Evolutionary conservation across 495 filamentous ascomycete species (phyloP), one percentile per base, ranked within the genome.

Genomic region (Trichoderma gamsii): DNA sequence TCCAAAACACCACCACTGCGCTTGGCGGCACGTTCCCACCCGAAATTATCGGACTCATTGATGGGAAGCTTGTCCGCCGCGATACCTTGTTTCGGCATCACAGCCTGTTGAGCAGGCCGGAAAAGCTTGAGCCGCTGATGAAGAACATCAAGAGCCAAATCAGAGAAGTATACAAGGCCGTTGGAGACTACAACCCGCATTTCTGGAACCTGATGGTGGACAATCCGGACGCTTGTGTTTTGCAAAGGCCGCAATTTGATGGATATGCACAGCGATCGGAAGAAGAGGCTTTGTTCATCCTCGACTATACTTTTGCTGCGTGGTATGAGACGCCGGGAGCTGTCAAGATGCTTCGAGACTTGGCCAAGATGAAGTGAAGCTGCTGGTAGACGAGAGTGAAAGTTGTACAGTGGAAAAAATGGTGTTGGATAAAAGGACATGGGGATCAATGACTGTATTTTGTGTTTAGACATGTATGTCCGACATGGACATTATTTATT

Each of bases 261-360:
- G 59, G 15, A 23, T 63, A 35, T 23, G 13, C 59, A 6, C 23
- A 5, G 18, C 25, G 23, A 15, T 23, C 59, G 59, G 32, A 35
- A 23, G n/a, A 63, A 4, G 59, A 63, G 15, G 59, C 59, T 15
- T 35, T 63, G 32, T 7, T 63, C 4, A 15, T 63, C 6, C 25
- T 63, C 59, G 59, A 7, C 12, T 63, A 27, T 18, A 63, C 13
- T 18, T 63, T n/a, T 27, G 59, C 59, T 12, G 25, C 32, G 32
- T 63, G 59, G 59, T 63, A 63, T 23, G 59, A 63, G 59, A 63
- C 59, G 59, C 59, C 59, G 59, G 25, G 59, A 29, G 59, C 59
- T 8, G 59, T 63, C 7, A 23, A 63, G 15, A 63, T 63, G 59
- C 59, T 63, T 15, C 15, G 23, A 23, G 59, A 23, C 21, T 35